Evolutionary conservation across 768 basidiomycete genomes (phyloP).

Genomic region (Sutorius australiensis): DNA sequence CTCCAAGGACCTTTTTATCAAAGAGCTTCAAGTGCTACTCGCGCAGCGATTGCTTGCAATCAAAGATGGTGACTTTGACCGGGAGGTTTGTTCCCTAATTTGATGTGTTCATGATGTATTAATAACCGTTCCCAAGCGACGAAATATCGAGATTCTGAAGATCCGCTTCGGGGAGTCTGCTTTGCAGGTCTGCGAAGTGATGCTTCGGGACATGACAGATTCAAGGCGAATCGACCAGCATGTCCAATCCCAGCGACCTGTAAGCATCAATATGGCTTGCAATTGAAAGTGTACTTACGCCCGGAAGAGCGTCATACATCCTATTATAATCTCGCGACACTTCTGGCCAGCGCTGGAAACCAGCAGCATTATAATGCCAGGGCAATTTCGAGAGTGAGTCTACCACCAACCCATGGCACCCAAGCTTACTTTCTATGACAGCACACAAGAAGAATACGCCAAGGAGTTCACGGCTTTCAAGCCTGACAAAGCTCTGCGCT

Average conservation of each 20-base stretch:
- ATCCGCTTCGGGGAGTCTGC: slow-evolving; percentile 92
- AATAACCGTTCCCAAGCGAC: slow-evolving; percentile 49
- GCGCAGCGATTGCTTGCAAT: slow-evolving; percentile 82
- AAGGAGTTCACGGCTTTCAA: slow-evolving; percentile 79
- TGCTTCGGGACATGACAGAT: slow-evolving; percentile 96
- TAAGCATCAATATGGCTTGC: slow-evolving; percentile 32
- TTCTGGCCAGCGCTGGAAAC: slow-evolving; percentile 92
- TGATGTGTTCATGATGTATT: not conserved
- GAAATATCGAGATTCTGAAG: slow-evolving; percentile 92
- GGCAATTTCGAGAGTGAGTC: slow-evolving; percentile 74
- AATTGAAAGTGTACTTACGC: slow-evolving; percentile 3
- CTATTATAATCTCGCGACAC: slow-evolving; percentile 86
- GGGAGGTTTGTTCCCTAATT: slow-evolving; percentile 40
- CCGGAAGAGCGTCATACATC: slow-evolving; percentile 67
- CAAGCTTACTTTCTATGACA: slow-evolving; percentile 27
- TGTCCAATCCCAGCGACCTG: slow-evolving; percentile 69
- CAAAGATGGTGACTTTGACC: slow-evolving; percentile 74
- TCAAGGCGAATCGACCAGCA: slow-evolving; percentile 87
- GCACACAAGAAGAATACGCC: slow-evolving; percentile 73
- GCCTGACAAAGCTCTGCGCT: slow-evolving; percentile 87
- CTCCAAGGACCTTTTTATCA: slow-evolving; percentile 93
- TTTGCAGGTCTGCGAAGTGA: slow-evolving; percentile 94
- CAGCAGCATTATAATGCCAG: slow-evolving; percentile 73
- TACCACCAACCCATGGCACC: not conserved
- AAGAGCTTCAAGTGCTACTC: slow-evolving; percentile 88